These are phyloP conservation scores for Diplocarpon mali DNA, from an alignment of 2,329 filamentous ascomycete species.

Conservation along the genomic window DNA sequence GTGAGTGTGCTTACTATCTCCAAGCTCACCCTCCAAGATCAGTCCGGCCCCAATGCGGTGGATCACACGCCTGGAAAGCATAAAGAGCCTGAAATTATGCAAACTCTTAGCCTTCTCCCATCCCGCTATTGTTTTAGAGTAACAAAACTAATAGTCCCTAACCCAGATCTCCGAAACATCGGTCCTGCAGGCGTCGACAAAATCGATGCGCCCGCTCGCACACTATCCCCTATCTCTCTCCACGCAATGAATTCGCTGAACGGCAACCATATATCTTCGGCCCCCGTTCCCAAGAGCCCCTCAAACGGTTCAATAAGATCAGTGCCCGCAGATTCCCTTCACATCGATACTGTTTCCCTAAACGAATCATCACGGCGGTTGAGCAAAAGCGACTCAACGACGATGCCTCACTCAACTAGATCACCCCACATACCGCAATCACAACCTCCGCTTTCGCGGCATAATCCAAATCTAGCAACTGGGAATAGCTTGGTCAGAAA, in stretches of 20 bases:
- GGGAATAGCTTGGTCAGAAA: constrained; percentile 17
- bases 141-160: background rate
- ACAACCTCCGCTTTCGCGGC: constrained; percentile 16
- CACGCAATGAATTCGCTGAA: constrained; percentile 24
- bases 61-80: background rate
- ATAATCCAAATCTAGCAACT: constrained; percentile 14
- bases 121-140: no score
- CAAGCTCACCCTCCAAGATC: background rate
- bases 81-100: constrained; percentile 1
- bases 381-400: constrained; percentile 11
- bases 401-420: constrained; percentile 17
- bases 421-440: constrained; percentile 12
- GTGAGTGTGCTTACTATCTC: constrained; percentile 7
- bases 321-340: constrained; percentile 19
- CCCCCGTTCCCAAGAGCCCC: constrained; percentile 9
- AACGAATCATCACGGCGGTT: constrained; percentile 8
- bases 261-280: constrained; percentile 2
- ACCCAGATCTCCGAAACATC: constrained; percentile 3
- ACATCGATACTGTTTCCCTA: constrained; percentile 8
- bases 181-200: constrained; percentile 3
- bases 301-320: constrained; percentile 22
- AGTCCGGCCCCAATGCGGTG: background rate
- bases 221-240: constrained; percentile 20
- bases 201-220: constrained; percentile 16
- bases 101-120: background rate